phyloP scores from a whole-genome alignment of 148 eudicot species.

The Mesembryanthemum crystallinum region DNA sequence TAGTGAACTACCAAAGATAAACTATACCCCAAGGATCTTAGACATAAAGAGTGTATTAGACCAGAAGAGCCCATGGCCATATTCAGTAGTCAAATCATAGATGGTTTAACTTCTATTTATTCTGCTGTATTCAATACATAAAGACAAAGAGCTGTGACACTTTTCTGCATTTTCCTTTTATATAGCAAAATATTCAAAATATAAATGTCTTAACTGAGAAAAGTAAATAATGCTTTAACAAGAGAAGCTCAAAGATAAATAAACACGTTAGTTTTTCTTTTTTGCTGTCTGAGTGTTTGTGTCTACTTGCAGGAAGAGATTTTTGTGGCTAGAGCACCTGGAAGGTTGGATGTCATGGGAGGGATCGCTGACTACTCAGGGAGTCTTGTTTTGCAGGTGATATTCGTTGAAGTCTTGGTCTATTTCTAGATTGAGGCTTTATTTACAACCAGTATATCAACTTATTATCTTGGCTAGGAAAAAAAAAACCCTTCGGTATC shows the following conservation, averaged over 20 bases:
- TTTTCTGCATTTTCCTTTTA: too few species aligned
- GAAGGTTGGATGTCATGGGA: slow-evolving; percentile 97
- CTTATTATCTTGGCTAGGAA: background rate
- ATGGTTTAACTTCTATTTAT: background rate
- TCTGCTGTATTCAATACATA: background rate
- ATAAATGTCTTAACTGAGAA: too few species aligned
- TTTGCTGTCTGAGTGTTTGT: slow-evolving; percentile 6
- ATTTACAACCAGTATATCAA: background rate
- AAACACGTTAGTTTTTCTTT: too few species aligned
- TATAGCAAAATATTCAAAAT: too few species aligned
- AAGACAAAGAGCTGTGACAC: background rate
- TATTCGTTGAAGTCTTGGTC: background rate
- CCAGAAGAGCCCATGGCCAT: background rate
- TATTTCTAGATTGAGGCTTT: background rate
- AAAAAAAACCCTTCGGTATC: background rate
- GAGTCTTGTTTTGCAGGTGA: slow-evolving; percentile 95
- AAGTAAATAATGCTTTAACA: too few species aligned
- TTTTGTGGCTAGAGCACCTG: slow-evolving; percentile 96
- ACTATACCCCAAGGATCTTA: background rate
- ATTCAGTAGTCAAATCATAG: background rate
- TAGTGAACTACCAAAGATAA: background rate
- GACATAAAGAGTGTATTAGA: background rate
- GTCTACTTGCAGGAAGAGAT: slow-evolving; percentile 69
- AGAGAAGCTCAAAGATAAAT: too few species aligned
- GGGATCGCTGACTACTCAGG: slow-evolving; percentile 99